Evolutionary conservation across 2,329 filamentous ascomycete species (phyloP).

Genomic region (Gliomastix tumulicola): DNA sequence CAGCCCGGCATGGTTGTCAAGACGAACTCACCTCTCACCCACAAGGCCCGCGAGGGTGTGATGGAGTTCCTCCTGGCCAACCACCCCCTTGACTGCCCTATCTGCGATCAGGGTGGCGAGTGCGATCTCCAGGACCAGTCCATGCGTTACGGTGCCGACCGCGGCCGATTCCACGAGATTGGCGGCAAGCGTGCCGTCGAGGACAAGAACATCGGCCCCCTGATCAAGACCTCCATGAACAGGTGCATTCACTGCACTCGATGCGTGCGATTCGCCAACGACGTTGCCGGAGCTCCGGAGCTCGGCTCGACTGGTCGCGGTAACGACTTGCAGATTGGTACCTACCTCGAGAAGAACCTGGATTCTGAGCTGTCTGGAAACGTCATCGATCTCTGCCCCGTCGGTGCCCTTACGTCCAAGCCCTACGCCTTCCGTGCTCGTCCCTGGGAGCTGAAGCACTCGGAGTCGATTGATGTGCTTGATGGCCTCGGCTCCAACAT

Average conservation of each 20-base stretch:
- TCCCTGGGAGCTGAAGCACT: constrained; percentile 95
- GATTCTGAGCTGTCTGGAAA: constrained; percentile 95
- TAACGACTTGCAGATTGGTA: constrained; percentile 96
- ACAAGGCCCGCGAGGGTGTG: constrained; percentile 97
- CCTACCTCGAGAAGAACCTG: constrained; percentile 90
- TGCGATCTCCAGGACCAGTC: constrained; percentile 99
- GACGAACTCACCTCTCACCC: constrained; percentile 90
- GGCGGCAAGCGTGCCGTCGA: constrained; percentile 95
- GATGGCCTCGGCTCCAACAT: constrained; percentile 93
- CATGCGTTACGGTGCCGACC: constrained; percentile 95
- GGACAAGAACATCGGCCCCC: constrained; percentile 97
- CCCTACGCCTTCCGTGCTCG: constrained; percentile 95
- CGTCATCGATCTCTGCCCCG: constrained; percentile 95
- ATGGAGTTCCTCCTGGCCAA: constrained; percentile 99
- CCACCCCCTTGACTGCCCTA: constrained; percentile 91
- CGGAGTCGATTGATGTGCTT: constrained; percentile 90
- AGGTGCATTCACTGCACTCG: constrained; percentile 98
- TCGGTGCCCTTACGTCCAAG: constrained; percentile 93
- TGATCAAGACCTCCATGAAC: constrained; percentile 99
- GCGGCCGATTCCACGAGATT: constrained; percentile 94
- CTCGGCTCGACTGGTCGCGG: constrained; percentile 91
- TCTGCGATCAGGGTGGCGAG: constrained; percentile 98
- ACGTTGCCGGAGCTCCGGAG: constrained; percentile 91
- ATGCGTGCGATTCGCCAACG: constrained; percentile 96
- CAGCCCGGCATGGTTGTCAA: constrained; percentile 99